These are phyloP conservation scores for Arctium minus DNA, from an alignment of 129 eudicot genomes.

Conservation along the genomic window DNA sequence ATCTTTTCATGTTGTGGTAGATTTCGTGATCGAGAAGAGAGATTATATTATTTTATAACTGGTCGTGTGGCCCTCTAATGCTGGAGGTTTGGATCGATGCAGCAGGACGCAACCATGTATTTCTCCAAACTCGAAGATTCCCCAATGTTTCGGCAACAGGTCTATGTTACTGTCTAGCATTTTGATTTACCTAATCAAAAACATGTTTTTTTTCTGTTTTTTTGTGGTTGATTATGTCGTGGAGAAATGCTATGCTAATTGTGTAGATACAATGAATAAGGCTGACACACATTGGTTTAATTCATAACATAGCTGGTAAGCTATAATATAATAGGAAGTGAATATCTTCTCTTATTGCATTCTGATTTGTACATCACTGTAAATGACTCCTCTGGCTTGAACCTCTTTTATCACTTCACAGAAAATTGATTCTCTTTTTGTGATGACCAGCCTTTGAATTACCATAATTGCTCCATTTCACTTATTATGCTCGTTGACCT, in stretches of 20 bases:
- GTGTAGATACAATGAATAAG: not conserved
- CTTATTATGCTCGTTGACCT: not conserved
- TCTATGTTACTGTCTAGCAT: not conserved
- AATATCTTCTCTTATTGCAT: not conserved
- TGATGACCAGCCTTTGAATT: not conserved
- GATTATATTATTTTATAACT: not conserved
- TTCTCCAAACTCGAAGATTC: constrained; percentile 89
- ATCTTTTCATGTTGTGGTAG: not conserved
- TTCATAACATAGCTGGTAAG: not conserved
- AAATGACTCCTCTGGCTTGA: not conserved
- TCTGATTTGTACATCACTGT: not conserved
- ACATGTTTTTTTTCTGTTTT: not conserved
- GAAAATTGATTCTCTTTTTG: not conserved
- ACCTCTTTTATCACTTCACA: not conserved
- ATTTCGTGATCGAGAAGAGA: constrained; percentile 2
- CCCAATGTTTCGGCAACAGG: constrained; percentile 95
- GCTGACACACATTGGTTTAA: not conserved
- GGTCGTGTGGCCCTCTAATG: constrained; percentile 2
- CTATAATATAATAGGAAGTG: not conserved
- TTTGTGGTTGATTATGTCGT: not conserved
- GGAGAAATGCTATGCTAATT: constrained; percentile 8
- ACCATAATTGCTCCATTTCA: not conserved
- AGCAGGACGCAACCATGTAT: constrained; percentile 52
- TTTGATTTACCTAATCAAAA: not conserved
- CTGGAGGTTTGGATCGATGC: constrained; percentile 31